phyloP scores from a whole-genome alignment of 129 eudicot species.

The Daucus carota region DNA sequence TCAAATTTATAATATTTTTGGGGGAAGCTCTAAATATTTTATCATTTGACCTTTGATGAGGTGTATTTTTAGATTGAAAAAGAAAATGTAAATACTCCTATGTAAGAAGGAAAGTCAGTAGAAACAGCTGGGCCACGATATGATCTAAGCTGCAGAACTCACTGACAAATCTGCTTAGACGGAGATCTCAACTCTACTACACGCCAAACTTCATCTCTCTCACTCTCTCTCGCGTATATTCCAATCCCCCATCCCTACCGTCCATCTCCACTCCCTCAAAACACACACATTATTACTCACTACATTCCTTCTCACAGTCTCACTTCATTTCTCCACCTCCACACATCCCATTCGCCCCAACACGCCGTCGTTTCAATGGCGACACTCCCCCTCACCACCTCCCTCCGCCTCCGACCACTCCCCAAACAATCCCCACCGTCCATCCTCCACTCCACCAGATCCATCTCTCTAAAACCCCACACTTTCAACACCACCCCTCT shows the following conservation, averaged over 20 bases:
- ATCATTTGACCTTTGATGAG: no score
- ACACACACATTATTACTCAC: no score
- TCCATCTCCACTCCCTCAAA: background rate
- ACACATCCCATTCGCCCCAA: constrained; percentile 7
- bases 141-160: background rate
- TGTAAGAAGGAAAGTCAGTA: no score
- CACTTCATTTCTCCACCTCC: no score
- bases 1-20: no score
- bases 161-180: background rate
- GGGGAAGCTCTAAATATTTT: no score
- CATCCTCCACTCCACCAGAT: constrained; percentile 27
- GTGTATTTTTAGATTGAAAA: no score
- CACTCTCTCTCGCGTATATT: no score
- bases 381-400: constrained; percentile 59
- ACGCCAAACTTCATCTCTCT: background rate
- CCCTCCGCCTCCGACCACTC: constrained; percentile 39
- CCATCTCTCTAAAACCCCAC: constrained; percentile 17
- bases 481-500: background rate
- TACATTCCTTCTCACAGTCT: no score
- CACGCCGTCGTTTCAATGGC: constrained; percentile 69
- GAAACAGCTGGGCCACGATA: background rate
- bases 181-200: background rate
- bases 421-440: constrained; percentile 17
- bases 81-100: no score
- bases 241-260: constrained; percentile 9